Base-by-base conservation (phyloP, 768 basidiomycete species). In the Lactifluus subvellereus region DNA sequence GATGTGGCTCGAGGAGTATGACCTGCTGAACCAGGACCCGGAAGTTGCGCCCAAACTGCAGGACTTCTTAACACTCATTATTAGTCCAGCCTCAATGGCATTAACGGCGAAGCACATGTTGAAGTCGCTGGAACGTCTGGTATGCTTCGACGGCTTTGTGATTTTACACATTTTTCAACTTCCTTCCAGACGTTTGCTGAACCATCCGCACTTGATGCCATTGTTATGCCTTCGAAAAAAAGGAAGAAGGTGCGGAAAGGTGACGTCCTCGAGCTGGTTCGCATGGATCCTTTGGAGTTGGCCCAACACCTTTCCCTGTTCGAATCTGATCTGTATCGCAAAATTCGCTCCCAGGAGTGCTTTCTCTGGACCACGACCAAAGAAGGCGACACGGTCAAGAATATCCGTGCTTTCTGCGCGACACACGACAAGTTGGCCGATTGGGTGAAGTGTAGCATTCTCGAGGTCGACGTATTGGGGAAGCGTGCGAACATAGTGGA, bases 271-370 rank as follows among this genome's bases (percentile, higher is more conserved):
- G 88, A 89, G 54, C 72, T 94, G 18, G 71, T 83, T 13, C 82
- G 84, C 66, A 77, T 89, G 62, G 85, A 89, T 67, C 79, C 90
- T 1, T 70, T 80, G 22, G 84, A 87, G 59, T 69, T 96, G 38
- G 92, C 92, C 0, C 84, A 92, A 48, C 92, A 95, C 68, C 77
- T 96, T 49, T 85, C 87, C n/a, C 74, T 94, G 50, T 77, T 85
- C 64, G 91, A 95, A 71, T 84, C 80, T 59, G 74, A 78, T 42
- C 77, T 86, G 6, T 96, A 94, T 72, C 74, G 77, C 62, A 84
- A 83, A 70, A 83, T 94, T 60, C 81, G 82, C 9, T 79, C 84
- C 7, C 82, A 83, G 47, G 91, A 95, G 69, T 96, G 89, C 72
- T 76, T 96, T 37, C 71, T 76, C 40, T 90, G 90, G 72, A 73